Percentiles rank a stretch among this genome's conserved stretches.
Conservation (phyloP, 257 asterid genomes). For the Solanum pinnatisectum region DNA sequence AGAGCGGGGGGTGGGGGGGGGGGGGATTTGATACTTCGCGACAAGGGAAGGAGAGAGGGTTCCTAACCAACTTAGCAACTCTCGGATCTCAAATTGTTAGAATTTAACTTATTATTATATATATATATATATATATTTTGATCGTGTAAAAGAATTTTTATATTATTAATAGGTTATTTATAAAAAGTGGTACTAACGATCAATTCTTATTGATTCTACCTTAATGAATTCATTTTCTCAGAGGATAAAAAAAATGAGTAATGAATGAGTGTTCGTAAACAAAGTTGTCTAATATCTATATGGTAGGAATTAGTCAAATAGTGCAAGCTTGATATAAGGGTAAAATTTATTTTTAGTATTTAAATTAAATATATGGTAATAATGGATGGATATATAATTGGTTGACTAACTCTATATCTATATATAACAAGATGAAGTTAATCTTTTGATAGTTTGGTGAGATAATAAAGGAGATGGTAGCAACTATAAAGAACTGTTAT, state of each 20-base stretch:
- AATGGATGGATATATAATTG: no score
- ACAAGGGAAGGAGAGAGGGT: no score
- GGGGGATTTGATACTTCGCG: neutral
- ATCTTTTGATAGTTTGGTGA: conserved; percentile 4
- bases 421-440: neutral
- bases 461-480: neutral
- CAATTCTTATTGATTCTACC: neutral
- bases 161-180: neutral
- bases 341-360: no score
- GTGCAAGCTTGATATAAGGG: no score
- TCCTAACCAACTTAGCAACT: neutral
- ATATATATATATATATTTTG: neutral
- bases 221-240: neutral
- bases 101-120: neutral
- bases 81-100: no score
- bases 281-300: no score
- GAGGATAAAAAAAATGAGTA: neutral
- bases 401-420: no score
- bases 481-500: neutral
- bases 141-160: neutral
- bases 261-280: no score
- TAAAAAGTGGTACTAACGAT: neutral
- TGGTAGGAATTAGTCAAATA: no score
- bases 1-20: no score
- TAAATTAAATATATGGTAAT: no score